Base-by-base conservation (phyloP, 2,329 filamentous ascomycete species). In the Escovopsis sp. region DNA sequence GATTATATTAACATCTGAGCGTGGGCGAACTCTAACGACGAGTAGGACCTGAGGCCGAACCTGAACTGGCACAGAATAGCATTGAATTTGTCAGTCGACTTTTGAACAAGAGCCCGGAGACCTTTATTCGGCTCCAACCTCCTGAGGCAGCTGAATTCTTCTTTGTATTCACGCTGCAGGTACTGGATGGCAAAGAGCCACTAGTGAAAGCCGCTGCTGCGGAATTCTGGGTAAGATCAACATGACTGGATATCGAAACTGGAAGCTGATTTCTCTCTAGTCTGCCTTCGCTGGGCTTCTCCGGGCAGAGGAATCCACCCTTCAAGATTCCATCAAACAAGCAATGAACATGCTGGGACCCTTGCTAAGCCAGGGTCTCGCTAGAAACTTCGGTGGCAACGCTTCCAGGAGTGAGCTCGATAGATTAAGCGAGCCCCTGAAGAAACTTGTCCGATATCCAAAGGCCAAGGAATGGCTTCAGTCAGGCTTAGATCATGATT, bases 151-250 rank as follows among this genome's bases (percentile, higher is more conserved):
- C 82, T 1, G 76, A 82, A 45, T 75, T 70, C 50, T 72, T 86
- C 46, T 82, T 93, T 52, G 62, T 79, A 42, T 88, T 89, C 53
- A 73, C 78, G 0, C 64, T 91, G 11, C 72, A 75, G 51, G 77
- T 84, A 7, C 63, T 93, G 6, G 72, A 79, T 36, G 80, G 80
- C 11, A 75, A 70, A 28, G 85, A 91, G 45, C 77, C 82, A 1
- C 64, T 93, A 9, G 82, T 84, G 0, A 93, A 91, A 60, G 73
- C 73, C 28, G 75, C 82, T 3, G 75, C 85, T 2, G 75, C 79
- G 8, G 76, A 82, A 26, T 84, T 93, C 47, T 91, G 85, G 83
- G 78, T 82, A 61, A 50, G 68, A 54, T 11, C 12, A 9, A 35
- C 12, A 12, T 18, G 11, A 4, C 34, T 6, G 28, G 33, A 37